Conservation (phyloP, 1,284 basidiomycete species). For the Ganoderma multipileum region DNA sequence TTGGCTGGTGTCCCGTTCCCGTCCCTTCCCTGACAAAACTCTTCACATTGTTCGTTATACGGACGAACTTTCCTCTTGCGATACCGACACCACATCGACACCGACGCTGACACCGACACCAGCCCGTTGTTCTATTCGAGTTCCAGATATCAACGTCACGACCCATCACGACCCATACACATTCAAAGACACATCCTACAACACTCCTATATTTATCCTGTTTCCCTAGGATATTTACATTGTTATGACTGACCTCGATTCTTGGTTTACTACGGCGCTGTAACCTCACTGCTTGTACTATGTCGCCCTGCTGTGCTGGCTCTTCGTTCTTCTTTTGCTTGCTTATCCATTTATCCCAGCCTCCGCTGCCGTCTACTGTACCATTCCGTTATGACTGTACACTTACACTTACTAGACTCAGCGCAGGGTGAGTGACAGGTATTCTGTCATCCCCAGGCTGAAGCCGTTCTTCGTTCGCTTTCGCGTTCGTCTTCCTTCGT, state of each 20-base stretch:
- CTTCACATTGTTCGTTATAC: background rate
- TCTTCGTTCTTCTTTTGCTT: background rate
- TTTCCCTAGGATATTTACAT: slow-evolving; percentile 7
- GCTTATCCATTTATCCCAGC: background rate
- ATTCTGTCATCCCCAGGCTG: background rate
- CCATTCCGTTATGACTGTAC: background rate
- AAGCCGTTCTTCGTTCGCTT: background rate
- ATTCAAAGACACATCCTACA: slow-evolving; percentile 9
- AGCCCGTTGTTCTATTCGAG: background rate
- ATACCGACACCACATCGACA: background rate
- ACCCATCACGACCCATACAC: slow-evolving; percentile 29
- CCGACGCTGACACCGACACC: background rate
- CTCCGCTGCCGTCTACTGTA: slow-evolving; percentile 3
- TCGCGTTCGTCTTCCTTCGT: slow-evolving; percentile 4
- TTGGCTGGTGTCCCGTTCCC: background rate
- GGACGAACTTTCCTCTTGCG: too few species aligned
- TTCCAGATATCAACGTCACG: slow-evolving; percentile 22
- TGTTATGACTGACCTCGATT: slow-evolving; percentile 11
- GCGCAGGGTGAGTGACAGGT: background rate
- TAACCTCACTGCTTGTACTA: background rate
- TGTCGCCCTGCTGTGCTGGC: slow-evolving; percentile 3
- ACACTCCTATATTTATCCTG: slow-evolving; percentile 19
- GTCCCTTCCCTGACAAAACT: background rate
- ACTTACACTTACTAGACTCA: background rate
- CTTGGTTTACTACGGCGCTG: slow-evolving; percentile 9